Base-by-base conservation (phyloP, 192 early-diverging fungal species). In the Kappamyces sp. region DNA sequence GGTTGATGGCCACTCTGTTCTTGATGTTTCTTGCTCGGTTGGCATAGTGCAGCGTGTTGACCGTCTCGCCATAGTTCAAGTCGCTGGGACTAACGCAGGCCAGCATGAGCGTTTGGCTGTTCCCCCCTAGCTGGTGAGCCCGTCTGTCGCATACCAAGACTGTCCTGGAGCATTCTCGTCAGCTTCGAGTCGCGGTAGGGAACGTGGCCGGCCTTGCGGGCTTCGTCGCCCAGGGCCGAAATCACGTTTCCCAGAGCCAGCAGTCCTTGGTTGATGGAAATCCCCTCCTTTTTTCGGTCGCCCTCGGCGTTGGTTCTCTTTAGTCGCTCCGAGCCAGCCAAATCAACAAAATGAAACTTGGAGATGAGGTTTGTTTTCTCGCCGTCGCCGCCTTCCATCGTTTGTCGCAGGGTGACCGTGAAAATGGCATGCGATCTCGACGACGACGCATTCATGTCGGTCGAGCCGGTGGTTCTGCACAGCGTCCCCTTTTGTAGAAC, bases 351-450 rank as follows among this genome's bases (percentile, higher is more conserved):
- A 66, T 96, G 91, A 54, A 99, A 91, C 71, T 98, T 99, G 34
- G 90, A 92, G 3, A 75, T 77, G 9, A 90, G 66, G 5, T 71
- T 68, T 15, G 84, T 64, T 64, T 72, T 77, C 47, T 87, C 79
- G 5, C 77, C 83, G 32, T 70, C 67, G 30, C 47, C 6, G 30
- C 63, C 37, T 12, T 66, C 38, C 59, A 61, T 36, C 41, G 43
- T 43, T 66, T 99, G 96, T 14, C 76, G 70, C 45, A 99, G 77
- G 3, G 86, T 87, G 4, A 99, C 84, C 0, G 88, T 86, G 72
- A 96, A 99, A 43, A 99, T 98, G 42, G 95, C 96, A 69, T 99
- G 96, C 32, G 91, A 94, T 52, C 94, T 73, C n/a, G 93, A 95
- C 1, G 91, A 94, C 47, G 88, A 75, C 42, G 86, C 89, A 72